Evolutionary conservation across 306 rosid species (phyloP).

Genomic region (Nissolia schottii): DNA sequence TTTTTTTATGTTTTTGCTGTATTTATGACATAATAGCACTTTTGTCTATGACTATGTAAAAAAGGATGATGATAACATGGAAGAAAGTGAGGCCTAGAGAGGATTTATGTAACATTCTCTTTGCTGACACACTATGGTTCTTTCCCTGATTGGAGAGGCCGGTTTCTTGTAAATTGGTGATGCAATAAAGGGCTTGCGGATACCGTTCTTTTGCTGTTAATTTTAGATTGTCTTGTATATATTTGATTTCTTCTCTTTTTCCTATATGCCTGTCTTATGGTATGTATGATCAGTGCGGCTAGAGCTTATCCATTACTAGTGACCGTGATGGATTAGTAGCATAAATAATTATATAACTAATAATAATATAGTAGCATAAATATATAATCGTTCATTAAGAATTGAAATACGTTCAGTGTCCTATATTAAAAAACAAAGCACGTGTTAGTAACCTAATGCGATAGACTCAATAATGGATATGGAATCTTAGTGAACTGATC

Average conservation of each 20-base stretch:
- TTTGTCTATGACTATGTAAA: slow-evolving; percentile 26
- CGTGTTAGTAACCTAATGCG: not conserved
- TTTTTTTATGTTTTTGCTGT: slow-evolving; percentile 21
- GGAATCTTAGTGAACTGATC: not conserved
- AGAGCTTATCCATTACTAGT: too few relatives aligned
- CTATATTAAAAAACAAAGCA: not conserved
- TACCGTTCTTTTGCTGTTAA: slow-evolving; percentile 3
- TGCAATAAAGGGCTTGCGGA: slow-evolving; percentile 33
- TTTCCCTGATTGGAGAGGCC: slow-evolving; percentile 21
- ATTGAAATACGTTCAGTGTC: not conserved
- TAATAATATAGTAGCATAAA: too few relatives aligned
- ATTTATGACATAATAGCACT: slow-evolving; percentile 19
- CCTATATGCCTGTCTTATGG: not conserved
- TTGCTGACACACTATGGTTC: slow-evolving; percentile 14
- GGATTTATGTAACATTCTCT: slow-evolving; percentile 25
- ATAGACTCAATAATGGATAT: not conserved
- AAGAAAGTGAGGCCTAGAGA: slow-evolving; percentile 21
- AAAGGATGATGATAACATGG: not conserved
- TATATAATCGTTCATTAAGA: too few relatives aligned
- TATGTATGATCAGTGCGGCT: not conserved
- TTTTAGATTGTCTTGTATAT: not conserved
- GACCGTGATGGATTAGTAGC: too few relatives aligned
- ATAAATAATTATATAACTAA: too few relatives aligned
- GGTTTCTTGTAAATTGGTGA: slow-evolving; percentile 33
- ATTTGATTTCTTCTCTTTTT: not conserved